phyloP scores from a whole-genome alignment of 1,284 basidiomycete genomes.

The Boletus nobilissimus region DNA sequence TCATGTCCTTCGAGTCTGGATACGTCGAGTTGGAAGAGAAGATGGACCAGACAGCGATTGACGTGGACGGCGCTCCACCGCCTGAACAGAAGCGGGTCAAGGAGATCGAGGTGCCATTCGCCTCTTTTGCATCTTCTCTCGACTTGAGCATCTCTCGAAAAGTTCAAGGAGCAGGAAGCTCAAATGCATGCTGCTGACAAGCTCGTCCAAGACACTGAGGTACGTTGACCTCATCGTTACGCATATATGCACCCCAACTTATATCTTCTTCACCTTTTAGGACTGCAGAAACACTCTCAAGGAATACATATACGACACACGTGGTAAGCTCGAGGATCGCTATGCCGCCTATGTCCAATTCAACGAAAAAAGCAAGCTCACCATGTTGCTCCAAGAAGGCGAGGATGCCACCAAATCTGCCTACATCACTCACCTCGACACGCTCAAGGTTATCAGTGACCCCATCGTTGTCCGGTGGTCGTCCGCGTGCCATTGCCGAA shows the following conservation, averaged over 20 bases:
- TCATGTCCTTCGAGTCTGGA: slow-evolving; percentile 85
- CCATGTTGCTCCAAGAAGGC: slow-evolving; percentile 77
- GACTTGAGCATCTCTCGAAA: slow-evolving; percentile 70
- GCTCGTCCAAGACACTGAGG: slow-evolving; percentile 95
- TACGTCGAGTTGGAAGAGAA: slow-evolving; percentile 86
- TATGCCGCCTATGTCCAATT: slow-evolving; percentile 79
- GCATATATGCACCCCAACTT: background rate
- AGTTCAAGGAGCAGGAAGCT: slow-evolving; percentile 80
- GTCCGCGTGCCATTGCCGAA: slow-evolving; percentile 73
- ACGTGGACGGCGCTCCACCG: slow-evolving; percentile 67
- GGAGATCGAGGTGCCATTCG: slow-evolving; percentile 84
- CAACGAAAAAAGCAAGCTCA: slow-evolving; percentile 81
- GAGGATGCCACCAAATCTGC: slow-evolving; percentile 94
- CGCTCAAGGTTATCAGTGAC: slow-evolving; percentile 85
- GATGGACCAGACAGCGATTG: slow-evolving; percentile 73
- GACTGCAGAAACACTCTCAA: slow-evolving; percentile 97
- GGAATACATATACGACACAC: slow-evolving; percentile 96
- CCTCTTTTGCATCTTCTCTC: slow-evolving; percentile 70
- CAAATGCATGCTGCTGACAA: slow-evolving; percentile 91
- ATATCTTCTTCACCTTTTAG: slow-evolving; percentile 50
- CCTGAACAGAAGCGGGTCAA: slow-evolving; percentile 70
- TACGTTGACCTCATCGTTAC: slow-evolving; percentile 48
- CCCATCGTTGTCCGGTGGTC: slow-evolving; percentile 84
- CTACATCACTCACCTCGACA: slow-evolving; percentile 83
- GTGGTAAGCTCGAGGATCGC: slow-evolving; percentile 89